Evolutionary conservation across 169 alveolate genomes (phyloP).

Genomic region (Eimeria necatrix): DNA sequence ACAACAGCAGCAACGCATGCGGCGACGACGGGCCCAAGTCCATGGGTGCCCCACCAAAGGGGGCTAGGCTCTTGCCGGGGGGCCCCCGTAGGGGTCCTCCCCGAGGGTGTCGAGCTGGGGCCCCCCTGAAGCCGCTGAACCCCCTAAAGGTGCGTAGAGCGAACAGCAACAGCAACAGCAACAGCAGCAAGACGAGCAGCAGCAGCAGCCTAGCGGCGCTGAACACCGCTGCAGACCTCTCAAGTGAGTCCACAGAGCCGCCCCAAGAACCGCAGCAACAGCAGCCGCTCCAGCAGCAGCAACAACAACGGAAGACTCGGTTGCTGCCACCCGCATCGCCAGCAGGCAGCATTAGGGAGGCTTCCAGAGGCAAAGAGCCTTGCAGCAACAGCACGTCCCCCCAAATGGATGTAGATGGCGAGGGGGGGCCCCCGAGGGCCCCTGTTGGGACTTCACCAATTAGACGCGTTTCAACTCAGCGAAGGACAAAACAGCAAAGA

Average conservation of each 20-base stretch:
- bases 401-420: not conserved
- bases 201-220: constrained; percentile 36
- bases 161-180: constrained; percentile 42
- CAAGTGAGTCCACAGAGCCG: not conserved
- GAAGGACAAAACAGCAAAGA: constrained; percentile 19
- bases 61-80: not conserved
- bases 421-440: not conserved
- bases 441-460: not conserved
- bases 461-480: not conserved
- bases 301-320: constrained; percentile 1
- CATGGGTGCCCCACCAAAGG: constrained; percentile 15
- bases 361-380: not conserved
- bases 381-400: constrained; percentile 5
- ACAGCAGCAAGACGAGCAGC: constrained; percentile 10
- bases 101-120: constrained; percentile 10
- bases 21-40: not conserved
- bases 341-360: not conserved
- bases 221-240: not conserved
- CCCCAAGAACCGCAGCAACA: not conserved
- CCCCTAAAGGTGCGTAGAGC: not conserved
- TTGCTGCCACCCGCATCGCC: not conserved
- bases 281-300: not conserved
- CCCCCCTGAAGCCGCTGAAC: not conserved
- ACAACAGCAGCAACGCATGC: not conserved
- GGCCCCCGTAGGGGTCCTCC: not conserved